Evolutionary conservation across 139 green algal genomes (phyloP).

Genomic region (Chlorella sp.): DNA sequence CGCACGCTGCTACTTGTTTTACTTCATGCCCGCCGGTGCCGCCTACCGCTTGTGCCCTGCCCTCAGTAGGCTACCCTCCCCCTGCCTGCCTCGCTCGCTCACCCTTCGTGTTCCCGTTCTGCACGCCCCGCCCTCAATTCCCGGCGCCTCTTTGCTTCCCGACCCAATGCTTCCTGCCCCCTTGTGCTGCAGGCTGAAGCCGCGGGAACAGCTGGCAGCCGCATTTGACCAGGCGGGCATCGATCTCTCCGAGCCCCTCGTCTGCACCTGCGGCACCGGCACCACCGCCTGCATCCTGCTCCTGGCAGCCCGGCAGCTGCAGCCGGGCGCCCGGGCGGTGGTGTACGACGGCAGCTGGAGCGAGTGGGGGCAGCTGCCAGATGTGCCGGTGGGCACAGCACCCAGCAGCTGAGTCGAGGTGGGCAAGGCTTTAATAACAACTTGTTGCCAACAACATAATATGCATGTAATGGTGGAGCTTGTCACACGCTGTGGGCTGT

Average conservation of each 20-base stretch:
- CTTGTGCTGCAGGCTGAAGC: conserved; percentile 48
- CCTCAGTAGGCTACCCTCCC: no score
- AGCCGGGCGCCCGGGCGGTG: not conserved
- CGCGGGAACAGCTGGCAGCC: conserved; percentile 58
- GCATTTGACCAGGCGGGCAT: conserved; percentile 75
- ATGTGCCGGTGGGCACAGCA: conserved; percentile 36
- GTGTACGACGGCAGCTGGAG: conserved; percentile 97
- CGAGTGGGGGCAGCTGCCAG: conserved; percentile 83
- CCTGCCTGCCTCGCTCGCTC: no score
- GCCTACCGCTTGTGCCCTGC: no score
- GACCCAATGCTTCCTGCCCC: not conserved
- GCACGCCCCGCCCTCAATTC: no score
- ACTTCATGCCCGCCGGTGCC: no score
- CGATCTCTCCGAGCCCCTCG: conserved; percentile 57
- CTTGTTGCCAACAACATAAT: no score
- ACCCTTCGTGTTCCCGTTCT: no score
- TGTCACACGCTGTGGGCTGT: no score
- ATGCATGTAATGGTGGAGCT: no score
- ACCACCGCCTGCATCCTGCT: conserved; percentile 93
- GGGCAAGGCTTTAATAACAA: no score
- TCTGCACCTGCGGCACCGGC: conserved; percentile 88
- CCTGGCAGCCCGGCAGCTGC: conserved; percentile 69
- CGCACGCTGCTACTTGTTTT: no score
- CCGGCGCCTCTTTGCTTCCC: not conserved
- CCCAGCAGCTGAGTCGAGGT: not conserved